These are phyloP conservation scores for Blepharisma undulans DNA, from an alignment of 169 alveolate genomes.

Conservation along the genomic window DNA sequence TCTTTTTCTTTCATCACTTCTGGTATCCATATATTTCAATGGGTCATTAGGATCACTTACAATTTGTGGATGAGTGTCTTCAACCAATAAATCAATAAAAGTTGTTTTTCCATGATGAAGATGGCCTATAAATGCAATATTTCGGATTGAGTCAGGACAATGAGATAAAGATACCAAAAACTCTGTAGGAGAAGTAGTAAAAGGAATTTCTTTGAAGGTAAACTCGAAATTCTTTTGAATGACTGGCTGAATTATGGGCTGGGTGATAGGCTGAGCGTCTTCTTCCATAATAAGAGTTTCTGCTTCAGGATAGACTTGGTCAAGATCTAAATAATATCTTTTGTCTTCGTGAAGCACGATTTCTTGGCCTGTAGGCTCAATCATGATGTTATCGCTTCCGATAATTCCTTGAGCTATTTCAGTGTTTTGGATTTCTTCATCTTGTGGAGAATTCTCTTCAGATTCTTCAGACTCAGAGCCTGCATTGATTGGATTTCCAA, in stretches of 20 bases:
- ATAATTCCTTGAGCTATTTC: conserved; percentile 18
- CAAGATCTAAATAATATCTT: conserved; percentile 93
- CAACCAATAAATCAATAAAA: conserved; percentile 94
- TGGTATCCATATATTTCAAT: conserved; percentile 93
- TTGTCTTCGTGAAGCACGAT: conserved; percentile 94
- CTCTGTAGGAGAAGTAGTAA: conserved; percentile 91
- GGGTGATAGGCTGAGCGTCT: conserved; percentile 97
- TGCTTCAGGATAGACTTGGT: conserved; percentile 91
- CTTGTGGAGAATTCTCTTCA: neutral
- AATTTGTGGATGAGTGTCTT: conserved; percentile 90
- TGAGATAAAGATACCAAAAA: conserved; percentile 91
- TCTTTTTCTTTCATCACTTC: conserved; percentile 97
- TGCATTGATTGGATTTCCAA: conserved; percentile 98
- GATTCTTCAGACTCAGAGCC: conserved; percentile 78
- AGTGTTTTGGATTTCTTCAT: neutral
- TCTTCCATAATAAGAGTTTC: conserved; percentile 95
- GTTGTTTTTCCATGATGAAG: conserved; percentile 99
- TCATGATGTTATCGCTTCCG: conserved; percentile 33
- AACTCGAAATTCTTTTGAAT: conserved; percentile 89
- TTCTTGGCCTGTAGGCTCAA: conserved; percentile 47
- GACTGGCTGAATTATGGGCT: conserved; percentile 96
- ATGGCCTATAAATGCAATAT: conserved; percentile 96
- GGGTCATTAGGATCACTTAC: conserved; percentile 64
- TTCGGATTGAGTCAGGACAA: conserved; percentile 93
- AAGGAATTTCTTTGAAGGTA: conserved; percentile 80